Evolutionary conservation across 495 filamentous ascomycete genomes (phyloP).

Genomic region (Annulohypoxylon nitens): DNA sequence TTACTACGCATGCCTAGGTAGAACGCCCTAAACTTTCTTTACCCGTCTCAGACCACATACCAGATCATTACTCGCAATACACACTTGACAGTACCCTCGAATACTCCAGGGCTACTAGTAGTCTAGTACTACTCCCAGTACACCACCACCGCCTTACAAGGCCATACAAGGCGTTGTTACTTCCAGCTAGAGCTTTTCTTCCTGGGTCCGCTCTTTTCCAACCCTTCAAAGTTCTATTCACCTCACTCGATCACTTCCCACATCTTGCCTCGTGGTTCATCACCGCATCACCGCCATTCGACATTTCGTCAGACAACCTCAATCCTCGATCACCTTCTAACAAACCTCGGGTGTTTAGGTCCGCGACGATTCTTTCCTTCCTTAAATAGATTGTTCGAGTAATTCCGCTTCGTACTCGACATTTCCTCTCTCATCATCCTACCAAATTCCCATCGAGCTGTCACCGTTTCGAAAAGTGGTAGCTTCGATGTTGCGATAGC

Average conservation of each 20-base stretch:
- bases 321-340: conserved; percentile 19
- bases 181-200: background rate
- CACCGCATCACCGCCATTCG: conserved; percentile 25
- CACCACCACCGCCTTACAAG: conserved; percentile 32
- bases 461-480: conserved; percentile 7
- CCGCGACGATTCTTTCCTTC: background rate
- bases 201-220: conserved; percentile 29
- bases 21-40: conserved; percentile 13
- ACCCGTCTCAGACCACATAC: conserved; percentile 15
- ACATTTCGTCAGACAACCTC: conserved; percentile 31
- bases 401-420: background rate
- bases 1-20: conserved; percentile 1
- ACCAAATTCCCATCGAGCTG: background rate
- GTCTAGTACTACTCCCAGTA: conserved; percentile 8
- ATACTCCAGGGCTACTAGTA: too few relatives aligned
- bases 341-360: background rate
- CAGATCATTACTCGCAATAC: conserved; percentile 10
- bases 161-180: conserved; percentile 25
- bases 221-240: background rate
- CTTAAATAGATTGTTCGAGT: background rate
- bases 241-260: background rate
- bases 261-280: conserved; percentile 7
- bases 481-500: conserved; percentile 37
- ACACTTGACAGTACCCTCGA: background rate
- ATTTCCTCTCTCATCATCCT: background rate